These are phyloP conservation scores for Venturia effusa DNA, from an alignment of 2,329 filamentous ascomycete species.

Conservation along the genomic window DNA sequence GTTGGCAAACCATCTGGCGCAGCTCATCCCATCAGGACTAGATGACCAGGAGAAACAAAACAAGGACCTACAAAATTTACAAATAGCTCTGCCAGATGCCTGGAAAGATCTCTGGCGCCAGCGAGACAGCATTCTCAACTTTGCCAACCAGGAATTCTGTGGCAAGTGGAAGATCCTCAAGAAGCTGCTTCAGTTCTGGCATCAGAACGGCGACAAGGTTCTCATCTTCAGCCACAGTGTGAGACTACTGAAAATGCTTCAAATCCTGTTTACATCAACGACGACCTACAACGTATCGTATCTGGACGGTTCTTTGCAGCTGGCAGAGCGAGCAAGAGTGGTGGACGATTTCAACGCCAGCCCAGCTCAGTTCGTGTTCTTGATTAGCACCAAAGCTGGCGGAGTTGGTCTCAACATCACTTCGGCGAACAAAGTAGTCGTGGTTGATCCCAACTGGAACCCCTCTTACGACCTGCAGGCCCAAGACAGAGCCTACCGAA, in stretches of 20 bases:
- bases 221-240: conserved; percentile 93
- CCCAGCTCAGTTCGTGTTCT: conserved; percentile 79
- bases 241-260: conserved; percentile 69
- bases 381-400: conserved; percentile 89
- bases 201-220: conserved; percentile 83
- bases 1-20: conserved; percentile 82
- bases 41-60: conserved; percentile 62
- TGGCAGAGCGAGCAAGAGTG: conserved; percentile 68
- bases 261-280: conserved; percentile 76
- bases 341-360: conserved; percentile 92
- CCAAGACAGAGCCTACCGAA: conserved; percentile 91
- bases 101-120: conserved; percentile 67
- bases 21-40: conserved; percentile 59
- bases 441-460: conserved; percentile 97
- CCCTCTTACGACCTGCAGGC: conserved; percentile 90
- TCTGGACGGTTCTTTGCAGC: conserved; percentile 72
- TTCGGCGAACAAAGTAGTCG: conserved; percentile 94
- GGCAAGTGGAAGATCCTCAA: conserved; percentile 93
- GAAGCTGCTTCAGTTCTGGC: conserved; percentile 81
- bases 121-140: conserved; percentile 67
- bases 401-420: conserved; percentile 95
- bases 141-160: conserved; percentile 82
- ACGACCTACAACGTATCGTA: conserved; percentile 80
- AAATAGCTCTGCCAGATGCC: conserved; percentile 60
- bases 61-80: conserved; percentile 64